A percentile compares a stretch with the other conserved stretches of the same genome.
phyloP scores from a whole-genome alignment of 108 stramenopile species.

The Parietichytrium sp. region DNA sequence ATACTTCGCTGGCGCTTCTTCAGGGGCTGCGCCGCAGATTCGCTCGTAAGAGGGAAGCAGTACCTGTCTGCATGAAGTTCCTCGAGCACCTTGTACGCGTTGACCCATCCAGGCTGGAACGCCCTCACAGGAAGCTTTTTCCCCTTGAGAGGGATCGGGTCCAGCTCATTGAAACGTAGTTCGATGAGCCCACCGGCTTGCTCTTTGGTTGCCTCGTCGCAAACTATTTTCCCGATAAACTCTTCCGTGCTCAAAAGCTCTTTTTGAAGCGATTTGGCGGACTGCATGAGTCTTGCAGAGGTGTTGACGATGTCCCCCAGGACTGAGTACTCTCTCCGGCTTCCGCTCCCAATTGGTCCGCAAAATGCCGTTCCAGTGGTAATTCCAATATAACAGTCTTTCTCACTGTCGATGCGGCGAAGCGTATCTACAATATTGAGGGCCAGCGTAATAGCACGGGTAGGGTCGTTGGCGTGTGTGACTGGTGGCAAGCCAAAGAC shows the following conservation, averaged over 20 bases:
- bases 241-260: constrained; percentile 24
- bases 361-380: constrained; percentile 65
- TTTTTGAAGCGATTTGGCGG: not conserved
- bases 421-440: constrained; percentile 49
- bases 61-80: not conserved
- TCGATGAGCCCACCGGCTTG: not conserved
- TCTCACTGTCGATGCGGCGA: constrained; percentile 44
- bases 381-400: constrained; percentile 56
- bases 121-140: constrained; percentile 48
- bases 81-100: not conserved
- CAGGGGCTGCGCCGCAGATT: no score
- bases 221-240: not conserved
- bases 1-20: no score
- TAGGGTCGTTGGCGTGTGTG: constrained; percentile 55
- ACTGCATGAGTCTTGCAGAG: constrained; percentile 63
- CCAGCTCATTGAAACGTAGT: constrained; percentile 53
- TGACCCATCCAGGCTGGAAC: constrained; percentile 47
- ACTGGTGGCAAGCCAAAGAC: constrained; percentile 63
- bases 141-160: constrained; percentile 59
- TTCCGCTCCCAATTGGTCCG: constrained; percentile 61
- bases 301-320: constrained; percentile 68
- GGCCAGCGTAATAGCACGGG: constrained; percentile 54
- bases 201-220: not conserved
- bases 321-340: constrained; percentile 62
- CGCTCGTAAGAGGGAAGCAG: not conserved